phyloP scores from a whole-genome alignment of 2,329 filamentous ascomycete species.

The Trichoderma citrinoviride region DNA sequence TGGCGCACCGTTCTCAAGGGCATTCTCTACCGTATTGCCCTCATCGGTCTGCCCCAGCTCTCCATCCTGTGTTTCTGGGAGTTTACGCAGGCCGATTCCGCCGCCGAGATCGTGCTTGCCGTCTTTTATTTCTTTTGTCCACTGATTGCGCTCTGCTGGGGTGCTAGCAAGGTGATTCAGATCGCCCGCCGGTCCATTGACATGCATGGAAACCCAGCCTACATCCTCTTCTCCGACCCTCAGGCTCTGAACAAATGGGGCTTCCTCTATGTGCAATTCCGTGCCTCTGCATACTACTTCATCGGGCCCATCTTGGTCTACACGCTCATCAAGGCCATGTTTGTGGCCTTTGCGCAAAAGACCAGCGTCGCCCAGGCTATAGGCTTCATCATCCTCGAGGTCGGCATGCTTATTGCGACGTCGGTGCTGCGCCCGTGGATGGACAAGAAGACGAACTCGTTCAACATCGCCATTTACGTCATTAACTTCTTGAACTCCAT shows the following conservation, averaged over 20 bases:
- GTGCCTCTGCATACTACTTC: conserved; percentile 93
- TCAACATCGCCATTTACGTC: conserved; percentile 88
- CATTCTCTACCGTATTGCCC: conserved; percentile 83
- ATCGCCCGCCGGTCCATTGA: conserved; percentile 83
- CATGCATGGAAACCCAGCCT: conserved; percentile 95
- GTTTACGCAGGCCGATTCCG: conserved; percentile 79
- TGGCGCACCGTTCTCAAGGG: conserved; percentile 93
- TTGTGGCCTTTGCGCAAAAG: conserved; percentile 74
- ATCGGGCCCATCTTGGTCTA: conserved; percentile 78
- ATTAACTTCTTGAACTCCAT: conserved; percentile 90
- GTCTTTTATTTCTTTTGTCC: conserved; percentile 86
- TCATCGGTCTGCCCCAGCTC: conserved; percentile 92
- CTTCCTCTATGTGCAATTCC: conserved; percentile 95
- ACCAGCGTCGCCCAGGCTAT: conserved; percentile 67
- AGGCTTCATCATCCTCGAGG: conserved; percentile 82
- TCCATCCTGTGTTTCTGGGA: conserved; percentile 91
- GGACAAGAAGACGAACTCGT: conserved; percentile 97
- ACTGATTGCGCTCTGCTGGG: conserved; percentile 75
- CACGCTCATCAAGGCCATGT: conserved; percentile 82
- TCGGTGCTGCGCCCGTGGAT: conserved; percentile 89
- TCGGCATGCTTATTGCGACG: conserved; percentile 70
- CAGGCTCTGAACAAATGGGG: conserved; percentile 95
- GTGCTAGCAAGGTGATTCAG: conserved; percentile 81
- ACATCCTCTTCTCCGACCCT: conserved; percentile 94
- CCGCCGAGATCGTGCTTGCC: conserved; percentile 80